Base-by-base conservation (phyloP, 2,329 filamentous ascomycete species). In the Pyrenochaeta sp. region DNA sequence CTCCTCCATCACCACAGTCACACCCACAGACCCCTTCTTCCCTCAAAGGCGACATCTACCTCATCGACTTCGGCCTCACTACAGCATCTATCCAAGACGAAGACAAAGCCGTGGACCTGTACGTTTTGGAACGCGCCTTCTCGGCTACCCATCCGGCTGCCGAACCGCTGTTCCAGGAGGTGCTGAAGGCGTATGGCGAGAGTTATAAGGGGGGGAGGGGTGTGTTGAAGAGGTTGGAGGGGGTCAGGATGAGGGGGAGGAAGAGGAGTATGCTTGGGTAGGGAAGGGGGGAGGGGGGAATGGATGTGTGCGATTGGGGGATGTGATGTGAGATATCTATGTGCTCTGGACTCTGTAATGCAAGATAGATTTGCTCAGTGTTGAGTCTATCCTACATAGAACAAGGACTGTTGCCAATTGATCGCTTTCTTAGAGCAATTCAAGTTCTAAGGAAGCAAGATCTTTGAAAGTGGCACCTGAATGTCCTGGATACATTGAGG, bases 191-290 rank as follows among this genome's bases (percentile, higher is more conserved):
- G 3, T 99, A 99, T 74, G 81, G 76, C 37, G 79, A 81, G 54
- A 83, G 81, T 22, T 93, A 88, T 65, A 91, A 90, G 74, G 88
- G 88, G 11, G 88, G 89, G 0, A 81, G 77, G 44, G 76, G 82
- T 14, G 90, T 92, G 15, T 72, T 99, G 67, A 90, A 84, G 75
- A 88, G 86, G 69, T 73, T 99, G 50, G 91, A 96, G 68, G 93
- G 96, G 55, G 94, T 99, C 32, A 84, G 94, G 67, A 84, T 96
- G 86, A 85, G 94, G 69, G 94, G 94, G 3, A 81, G 94, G 68
- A 99, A 99, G 82, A 87, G 90, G 72, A 97, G 91, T 70, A 99
- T 99, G 94, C 70, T 99, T 58, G 94, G 94, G 19, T 97, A 51
- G 53, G n/a, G 29, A 10, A 51, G 53, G n/a, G 29, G 10, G 22